These are phyloP conservation scores for Pythium rishiriense DNA, from an alignment of 352 stramenopile species.

Conservation along the genomic window DNA sequence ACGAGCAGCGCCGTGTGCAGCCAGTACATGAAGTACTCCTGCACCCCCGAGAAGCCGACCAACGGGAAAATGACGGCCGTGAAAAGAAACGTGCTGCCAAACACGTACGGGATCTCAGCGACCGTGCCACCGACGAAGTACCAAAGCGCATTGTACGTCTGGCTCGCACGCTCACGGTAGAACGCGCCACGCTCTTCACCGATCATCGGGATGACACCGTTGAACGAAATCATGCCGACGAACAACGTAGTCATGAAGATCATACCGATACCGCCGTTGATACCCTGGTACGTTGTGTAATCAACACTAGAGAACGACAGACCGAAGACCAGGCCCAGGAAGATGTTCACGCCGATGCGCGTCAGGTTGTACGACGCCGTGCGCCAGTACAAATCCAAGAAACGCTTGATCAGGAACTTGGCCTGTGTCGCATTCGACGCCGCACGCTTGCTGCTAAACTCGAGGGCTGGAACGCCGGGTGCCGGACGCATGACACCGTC, in stretches of 20 bases:
- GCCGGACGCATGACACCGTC: constrained; percentile 38
- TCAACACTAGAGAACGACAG: constrained; percentile 62
- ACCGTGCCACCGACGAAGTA: constrained; percentile 65
- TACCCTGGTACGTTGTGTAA: constrained; percentile 52
- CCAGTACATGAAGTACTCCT: constrained; percentile 23
- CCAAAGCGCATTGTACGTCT: constrained; percentile 76
- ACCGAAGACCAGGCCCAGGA: constrained; percentile 81
- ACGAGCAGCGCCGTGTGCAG: constrained; percentile 20
- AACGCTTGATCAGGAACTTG: constrained; percentile 50
- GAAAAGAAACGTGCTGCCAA: constrained; percentile 25
- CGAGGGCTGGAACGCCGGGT: constrained; percentile 25
- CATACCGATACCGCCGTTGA: constrained; percentile 40
- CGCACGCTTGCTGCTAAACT: constrained; percentile 30
- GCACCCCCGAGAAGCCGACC: constrained; percentile 31
- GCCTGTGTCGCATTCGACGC: constrained; percentile 31
- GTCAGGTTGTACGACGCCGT: constrained; percentile 87
- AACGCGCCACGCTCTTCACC: constrained; percentile 86
- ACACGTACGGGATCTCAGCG: constrained; percentile 55
- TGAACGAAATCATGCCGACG: constrained; percentile 90
- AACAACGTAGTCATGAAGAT: constrained; percentile 20
- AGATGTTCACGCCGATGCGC: constrained; percentile 64
- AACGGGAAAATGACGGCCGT: constrained; percentile 35
- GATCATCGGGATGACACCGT: constrained; percentile 77
- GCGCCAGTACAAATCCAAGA: constrained; percentile 63
- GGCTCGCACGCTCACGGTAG: constrained; percentile 78